Evolutionary conservation across 495 filamentous ascomycete genomes (phyloP).

Genomic region (Talaromyces adpressus): DNA sequence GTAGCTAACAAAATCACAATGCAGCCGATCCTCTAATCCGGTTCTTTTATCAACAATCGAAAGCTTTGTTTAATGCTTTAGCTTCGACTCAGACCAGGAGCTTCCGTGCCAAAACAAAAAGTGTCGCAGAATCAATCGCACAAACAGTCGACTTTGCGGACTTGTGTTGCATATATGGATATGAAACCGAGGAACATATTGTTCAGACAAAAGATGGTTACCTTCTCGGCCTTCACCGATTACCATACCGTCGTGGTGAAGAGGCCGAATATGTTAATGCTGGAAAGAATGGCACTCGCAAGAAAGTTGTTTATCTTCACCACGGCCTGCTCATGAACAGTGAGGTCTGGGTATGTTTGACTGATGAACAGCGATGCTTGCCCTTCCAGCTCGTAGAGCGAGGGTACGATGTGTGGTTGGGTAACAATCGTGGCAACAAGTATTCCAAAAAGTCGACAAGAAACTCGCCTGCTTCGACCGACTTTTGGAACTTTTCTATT

Average conservation of each 20-base stretch:
- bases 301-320: constrained; percentile 89
- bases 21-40: constrained; percentile 69
- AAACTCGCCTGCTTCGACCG: constrained; percentile 60
- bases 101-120: constrained; percentile 42
- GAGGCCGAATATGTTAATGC: constrained; percentile 65
- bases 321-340: constrained; percentile 98
- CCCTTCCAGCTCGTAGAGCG: constrained; percentile 86
- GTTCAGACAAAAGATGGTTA: constrained; percentile 94
- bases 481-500: constrained; percentile 97
- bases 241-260: constrained; percentile 75
- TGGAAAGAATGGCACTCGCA: constrained; percentile 61
- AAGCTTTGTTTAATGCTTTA: constrained; percentile 73
- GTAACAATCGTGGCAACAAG: constrained; percentile 97
- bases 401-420: constrained; percentile 96
- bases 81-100: constrained; percentile 60
- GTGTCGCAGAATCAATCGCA: constrained; percentile 42
- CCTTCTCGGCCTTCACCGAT: constrained; percentile 80
- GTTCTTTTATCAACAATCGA: constrained; percentile 77
- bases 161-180: constrained; percentile 80
- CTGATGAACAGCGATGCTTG: constrained; percentile 75
- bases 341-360: constrained; percentile 94
- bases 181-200: constrained; percentile 91
- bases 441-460: constrained; percentile 90
- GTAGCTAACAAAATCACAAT: constrained; percentile 13
- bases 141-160: constrained; percentile 87